Evolutionary conservation across 2,329 filamentous ascomycete genomes (phyloP), one percentile per base, ranked within the genome.

Genomic region (Calonectria naviculata): DNA sequence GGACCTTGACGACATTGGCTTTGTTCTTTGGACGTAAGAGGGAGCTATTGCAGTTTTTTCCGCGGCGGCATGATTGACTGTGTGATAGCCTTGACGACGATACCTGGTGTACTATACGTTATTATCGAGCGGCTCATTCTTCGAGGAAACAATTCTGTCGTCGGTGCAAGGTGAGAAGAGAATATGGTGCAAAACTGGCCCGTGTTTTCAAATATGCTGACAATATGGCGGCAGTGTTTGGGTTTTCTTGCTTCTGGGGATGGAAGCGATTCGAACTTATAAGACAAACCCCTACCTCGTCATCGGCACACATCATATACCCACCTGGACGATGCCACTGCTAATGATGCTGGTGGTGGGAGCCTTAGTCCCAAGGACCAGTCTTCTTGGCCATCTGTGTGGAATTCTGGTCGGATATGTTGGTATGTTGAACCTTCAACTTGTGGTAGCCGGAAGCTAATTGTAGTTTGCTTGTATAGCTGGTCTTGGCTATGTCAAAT

Each of bases 261-360:
- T 93, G 74, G 96, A 98, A 83, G 92, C 95, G 7, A 93, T 98
- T 74, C 94, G 95, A 81, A 95, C 94, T 3, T 96, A 93, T 83
- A 92, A 91, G 77, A 88, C 91, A 36, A 95, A 97, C 80, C 97
- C 97, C 0, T 89, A 93, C 80, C 92, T 98, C 75, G 89, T 88
- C 28, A 85, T 93, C 70, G 87, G 83, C 46, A 87, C 87, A 9
- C 85, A 88, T 64, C 86, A 94, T 76, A 95, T 99, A 69, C 96
- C 97, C 3, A 98, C 95, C 0, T 98, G 96, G 95, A 94, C 92
- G 9, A 94, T 94, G 2, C 96, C 97, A 5, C 85, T 98, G n/a
- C 86, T 94, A 62, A 86, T 95, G 78, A 89, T 94, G 61, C 84
- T 97, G 42, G 88, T 96, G 17, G 90, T 95, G 41, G 91, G 92